These are phyloP conservation scores for Colletotrichum gloeosporioides DNA, from an alignment of 2,329 filamentous ascomycete genomes.

Conservation along the genomic window DNA sequence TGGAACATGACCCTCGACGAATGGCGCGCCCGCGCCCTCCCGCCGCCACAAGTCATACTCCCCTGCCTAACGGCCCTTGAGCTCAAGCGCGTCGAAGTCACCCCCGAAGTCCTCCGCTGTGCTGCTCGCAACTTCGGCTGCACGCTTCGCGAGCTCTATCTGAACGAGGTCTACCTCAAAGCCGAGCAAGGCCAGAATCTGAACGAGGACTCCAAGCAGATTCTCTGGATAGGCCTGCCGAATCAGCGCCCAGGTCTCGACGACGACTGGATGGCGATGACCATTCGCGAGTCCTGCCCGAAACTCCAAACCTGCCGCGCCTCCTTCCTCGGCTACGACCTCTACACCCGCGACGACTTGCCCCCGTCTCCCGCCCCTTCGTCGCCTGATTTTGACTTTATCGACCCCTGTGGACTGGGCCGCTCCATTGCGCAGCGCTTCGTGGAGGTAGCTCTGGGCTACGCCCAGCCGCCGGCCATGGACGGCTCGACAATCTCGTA, in stretches of 20 bases:
- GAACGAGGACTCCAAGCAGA: slow-evolving; percentile 36
- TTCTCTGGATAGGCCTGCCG: slow-evolving; percentile 52
- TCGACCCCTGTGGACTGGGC: slow-evolving; percentile 45
- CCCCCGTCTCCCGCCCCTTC: slow-evolving; percentile 19
- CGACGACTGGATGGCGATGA: slow-evolving; percentile 48
- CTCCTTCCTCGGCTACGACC: slow-evolving; percentile 48
- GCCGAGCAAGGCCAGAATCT: slow-evolving; percentile 37
- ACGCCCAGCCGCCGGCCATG: slow-evolving; percentile 41
- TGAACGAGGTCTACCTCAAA: slow-evolving; percentile 52
- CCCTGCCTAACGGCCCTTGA: slow-evolving; percentile 47
- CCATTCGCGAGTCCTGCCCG: slow-evolving; percentile 38
- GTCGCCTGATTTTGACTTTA: slow-evolving; percentile 40
- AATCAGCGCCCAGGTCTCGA: slow-evolving; percentile 42
- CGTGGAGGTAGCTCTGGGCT: slow-evolving; percentile 48
- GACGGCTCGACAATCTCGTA: slow-evolving; percentile 22
- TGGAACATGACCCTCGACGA: slow-evolving; percentile 41
- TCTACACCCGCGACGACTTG: slow-evolving; percentile 39
- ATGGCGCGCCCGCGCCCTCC: slow-evolving; percentile 45
- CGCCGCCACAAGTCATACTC: slow-evolving; percentile 39
- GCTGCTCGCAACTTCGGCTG: slow-evolving; percentile 38
- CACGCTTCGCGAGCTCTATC: slow-evolving; percentile 48
- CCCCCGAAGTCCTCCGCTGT: slow-evolving; percentile 38
- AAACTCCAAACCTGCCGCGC: slow-evolving; percentile 48
- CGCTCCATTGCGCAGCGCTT: slow-evolving; percentile 50
- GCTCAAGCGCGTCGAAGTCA: slow-evolving; percentile 46